Evolutionary conservation across 169 alveolate species (phyloP).

Genomic region (Plasmodium chabaudi): DNA sequence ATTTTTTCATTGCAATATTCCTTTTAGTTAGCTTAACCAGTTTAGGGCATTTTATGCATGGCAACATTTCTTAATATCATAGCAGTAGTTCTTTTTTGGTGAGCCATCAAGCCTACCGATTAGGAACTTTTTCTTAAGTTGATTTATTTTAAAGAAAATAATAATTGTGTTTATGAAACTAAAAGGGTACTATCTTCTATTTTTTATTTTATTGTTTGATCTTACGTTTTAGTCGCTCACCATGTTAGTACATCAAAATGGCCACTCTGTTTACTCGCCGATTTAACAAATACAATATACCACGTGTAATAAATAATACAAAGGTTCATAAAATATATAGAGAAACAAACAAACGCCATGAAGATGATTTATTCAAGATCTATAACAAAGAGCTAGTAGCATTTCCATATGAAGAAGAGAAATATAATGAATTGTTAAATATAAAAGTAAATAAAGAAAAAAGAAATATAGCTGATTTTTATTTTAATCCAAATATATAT

Average conservation of each 20-base stretch:
- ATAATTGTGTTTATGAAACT: no score
- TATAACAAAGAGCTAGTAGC: conserved; percentile 70
- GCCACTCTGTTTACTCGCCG: conserved; percentile 5
- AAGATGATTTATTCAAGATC: conserved; percentile 56
- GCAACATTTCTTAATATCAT: no score
- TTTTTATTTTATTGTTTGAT: no score
- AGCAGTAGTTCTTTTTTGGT: no score
- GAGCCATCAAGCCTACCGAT: no score
- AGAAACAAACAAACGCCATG: conserved; percentile 26
- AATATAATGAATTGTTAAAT: conserved; percentile 50
- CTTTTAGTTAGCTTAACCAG: no score
- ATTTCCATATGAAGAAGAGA: conserved; percentile 69
- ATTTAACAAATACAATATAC: conserved; percentile 61
- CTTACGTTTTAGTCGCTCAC: no score
- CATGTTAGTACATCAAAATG: background rate
- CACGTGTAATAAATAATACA: conserved; percentile 38
- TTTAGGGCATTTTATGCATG: no score
- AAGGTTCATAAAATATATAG: conserved; percentile 57
- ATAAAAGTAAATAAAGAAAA: conserved; percentile 24
- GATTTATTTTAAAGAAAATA: no score
- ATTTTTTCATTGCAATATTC: no score
- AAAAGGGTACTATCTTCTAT: no score
- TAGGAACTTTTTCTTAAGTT: no score
- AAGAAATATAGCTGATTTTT: conserved; percentile 41
- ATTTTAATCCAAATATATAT: conserved; percentile 49